A percentile compares a stretch with the other conserved stretches of the same genome.
Conservation (phyloP, 768 basidiomycete species). For the Agaricus bisporus region DNA sequence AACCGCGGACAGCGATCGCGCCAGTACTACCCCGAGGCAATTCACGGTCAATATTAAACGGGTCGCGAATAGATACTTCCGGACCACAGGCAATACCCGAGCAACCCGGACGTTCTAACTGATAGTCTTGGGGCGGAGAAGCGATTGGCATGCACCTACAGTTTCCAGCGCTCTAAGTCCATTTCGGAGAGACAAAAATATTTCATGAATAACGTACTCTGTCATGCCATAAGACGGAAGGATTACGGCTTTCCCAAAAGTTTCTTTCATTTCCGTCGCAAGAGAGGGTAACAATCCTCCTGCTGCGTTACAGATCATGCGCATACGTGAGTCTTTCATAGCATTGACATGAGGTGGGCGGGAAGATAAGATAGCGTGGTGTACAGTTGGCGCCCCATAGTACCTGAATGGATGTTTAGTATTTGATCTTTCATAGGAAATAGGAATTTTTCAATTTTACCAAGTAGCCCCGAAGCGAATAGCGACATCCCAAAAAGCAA, state of each 20-base stretch:
- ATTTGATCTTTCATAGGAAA: neutral
- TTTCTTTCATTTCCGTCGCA: slow-evolving; percentile 38
- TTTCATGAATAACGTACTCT: slow-evolving; percentile 26
- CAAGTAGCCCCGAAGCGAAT: slow-evolving; percentile 38
- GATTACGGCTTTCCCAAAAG: slow-evolving; percentile 43
- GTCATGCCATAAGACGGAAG: slow-evolving; percentile 59
- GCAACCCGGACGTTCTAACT: slow-evolving; percentile 39
- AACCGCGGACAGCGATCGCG: slow-evolving; percentile 48
- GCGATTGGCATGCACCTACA: slow-evolving; percentile 46
- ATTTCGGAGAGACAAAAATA: neutral
- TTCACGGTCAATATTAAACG: slow-evolving; percentile 28
- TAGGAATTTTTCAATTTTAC: slow-evolving; percentile 31
- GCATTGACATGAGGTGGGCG: slow-evolving; percentile 25
- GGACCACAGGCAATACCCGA: slow-evolving; percentile 45
- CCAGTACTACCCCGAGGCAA: slow-evolving; percentile 36
- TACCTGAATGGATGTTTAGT: slow-evolving; percentile 27
- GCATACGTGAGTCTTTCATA: slow-evolving; percentile 30
- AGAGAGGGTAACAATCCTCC: slow-evolving; percentile 48
- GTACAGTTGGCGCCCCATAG: slow-evolving; percentile 44
- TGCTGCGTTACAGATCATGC: slow-evolving; percentile 45
- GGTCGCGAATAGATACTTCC: slow-evolving; percentile 36
- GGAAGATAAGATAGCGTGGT: slow-evolving; percentile 40
- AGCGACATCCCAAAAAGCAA: slow-evolving; percentile 41
- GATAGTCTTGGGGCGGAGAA: slow-evolving; percentile 35
- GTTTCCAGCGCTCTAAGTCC: slow-evolving; percentile 7